A percentile compares a stretch with the other conserved stretches of the same genome.
Evolutionary conservation across 768 basidiomycete genomes (phyloP).

Genomic region (Hericium erinaceus): DNA sequence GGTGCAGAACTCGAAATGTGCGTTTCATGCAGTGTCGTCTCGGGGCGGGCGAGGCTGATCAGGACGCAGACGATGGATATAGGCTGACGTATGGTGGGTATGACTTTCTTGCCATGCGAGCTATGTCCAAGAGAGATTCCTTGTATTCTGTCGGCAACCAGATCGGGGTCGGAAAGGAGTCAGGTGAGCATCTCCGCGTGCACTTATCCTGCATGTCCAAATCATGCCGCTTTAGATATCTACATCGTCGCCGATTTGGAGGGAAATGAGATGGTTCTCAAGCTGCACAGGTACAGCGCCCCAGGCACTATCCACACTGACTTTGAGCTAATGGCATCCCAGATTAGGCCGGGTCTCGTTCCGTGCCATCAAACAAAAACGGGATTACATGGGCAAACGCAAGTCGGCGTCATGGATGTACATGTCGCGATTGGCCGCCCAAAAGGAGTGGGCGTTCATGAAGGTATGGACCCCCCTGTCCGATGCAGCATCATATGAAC

Average conservation of each 20-base stretch:
- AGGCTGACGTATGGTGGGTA: conserved; percentile 98
- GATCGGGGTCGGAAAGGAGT: conserved; percentile 98
- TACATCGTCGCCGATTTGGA: conserved; percentile 83
- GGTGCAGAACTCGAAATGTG: conserved; percentile 91
- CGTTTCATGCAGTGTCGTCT: conserved; percentile 14
- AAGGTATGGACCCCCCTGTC: conserved; percentile 45
- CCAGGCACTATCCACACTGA: neutral
- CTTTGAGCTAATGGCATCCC: neutral
- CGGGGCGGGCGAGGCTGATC: neutral
- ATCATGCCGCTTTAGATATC: conserved; percentile 46
- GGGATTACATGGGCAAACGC: conserved; percentile 93
- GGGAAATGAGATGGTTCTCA: conserved; percentile 82
- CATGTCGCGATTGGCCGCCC: conserved; percentile 91
- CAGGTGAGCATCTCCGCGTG: conserved; percentile 42
- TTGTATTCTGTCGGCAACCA: conserved; percentile 92
- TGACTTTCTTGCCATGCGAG: conserved; percentile 90
- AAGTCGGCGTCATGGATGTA: conserved; percentile 99
- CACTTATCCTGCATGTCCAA: neutral
- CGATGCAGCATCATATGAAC: neutral
- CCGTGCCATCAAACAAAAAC: conserved; percentile 90
- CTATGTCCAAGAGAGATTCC: conserved; percentile 83
- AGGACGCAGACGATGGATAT: conserved; percentile 81
- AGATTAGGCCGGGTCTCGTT: conserved; percentile 97
- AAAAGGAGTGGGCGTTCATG: conserved; percentile 99
- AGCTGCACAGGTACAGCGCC: conserved; percentile 73